These are phyloP conservation scores for Rhodosorus marinus DNA, from an alignment of 23 red algal species.

Conservation along the genomic window DNA sequence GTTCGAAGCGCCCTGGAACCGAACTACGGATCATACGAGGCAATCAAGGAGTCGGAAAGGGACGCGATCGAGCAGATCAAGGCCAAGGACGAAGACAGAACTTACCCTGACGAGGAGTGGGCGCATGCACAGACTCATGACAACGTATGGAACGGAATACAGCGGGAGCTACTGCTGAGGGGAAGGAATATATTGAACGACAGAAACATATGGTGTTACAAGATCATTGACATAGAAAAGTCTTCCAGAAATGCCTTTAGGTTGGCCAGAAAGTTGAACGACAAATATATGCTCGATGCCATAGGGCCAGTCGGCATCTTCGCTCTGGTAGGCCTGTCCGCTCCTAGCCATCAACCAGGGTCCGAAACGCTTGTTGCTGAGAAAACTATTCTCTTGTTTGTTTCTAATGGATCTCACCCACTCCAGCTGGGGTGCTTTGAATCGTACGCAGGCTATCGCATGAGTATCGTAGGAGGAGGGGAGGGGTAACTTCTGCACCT, in stretches of 20 bases:
- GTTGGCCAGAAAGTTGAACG: neutral
- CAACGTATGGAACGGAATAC: conserved; percentile 7
- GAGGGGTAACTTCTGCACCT: too few relatives aligned
- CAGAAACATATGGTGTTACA: conserved; percentile 9
- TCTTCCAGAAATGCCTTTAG: conserved; percentile 5
- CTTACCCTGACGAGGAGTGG: conserved; percentile 5
- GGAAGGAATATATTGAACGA: conserved; percentile 8
- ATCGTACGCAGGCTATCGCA: too few relatives aligned
- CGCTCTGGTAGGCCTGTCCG: too few relatives aligned
- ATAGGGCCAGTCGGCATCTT: neutral
- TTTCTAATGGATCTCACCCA: too few relatives aligned
- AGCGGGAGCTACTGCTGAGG: conserved; percentile 14
- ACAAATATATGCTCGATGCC: neutral
- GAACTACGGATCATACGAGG: too few relatives aligned
- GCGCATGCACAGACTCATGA: conserved; percentile 9
- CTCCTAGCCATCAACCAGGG: too few relatives aligned
- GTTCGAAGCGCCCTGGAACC: too few relatives aligned
- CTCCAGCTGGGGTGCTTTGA: too few relatives aligned
- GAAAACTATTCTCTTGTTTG: too few relatives aligned
- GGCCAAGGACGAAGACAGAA: too few relatives aligned
- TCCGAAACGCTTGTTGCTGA: too few relatives aligned
- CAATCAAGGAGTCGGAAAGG: neutral
- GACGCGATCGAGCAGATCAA: neutral
- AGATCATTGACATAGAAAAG: conserved; percentile 11
- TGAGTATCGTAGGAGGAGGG: too few relatives aligned